Evolutionary conservation across 305 asterid species (phyloP).

Genomic region (Fraxinus latifolia): DNA sequence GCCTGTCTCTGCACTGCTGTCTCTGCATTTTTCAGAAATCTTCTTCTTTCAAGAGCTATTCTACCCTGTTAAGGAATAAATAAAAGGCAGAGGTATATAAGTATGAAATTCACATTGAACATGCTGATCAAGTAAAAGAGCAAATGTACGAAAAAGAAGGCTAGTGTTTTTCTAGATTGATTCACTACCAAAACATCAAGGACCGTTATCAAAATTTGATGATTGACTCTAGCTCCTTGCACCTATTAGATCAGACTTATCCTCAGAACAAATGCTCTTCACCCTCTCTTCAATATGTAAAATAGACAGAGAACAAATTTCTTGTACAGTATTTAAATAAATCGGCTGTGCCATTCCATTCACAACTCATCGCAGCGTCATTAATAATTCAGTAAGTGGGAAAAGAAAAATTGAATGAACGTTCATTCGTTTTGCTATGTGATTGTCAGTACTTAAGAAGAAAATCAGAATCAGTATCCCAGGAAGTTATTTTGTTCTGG

Average conservation of each 20-base stretch:
- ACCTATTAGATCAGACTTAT: not conserved
- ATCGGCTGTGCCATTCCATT: not conserved
- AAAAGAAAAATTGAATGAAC: not conserved
- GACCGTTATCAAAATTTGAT: not conserved
- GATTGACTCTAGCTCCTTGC: not conserved
- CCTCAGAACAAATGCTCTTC: not conserved
- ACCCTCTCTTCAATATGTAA: conserved; percentile 4
- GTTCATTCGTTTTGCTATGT: not conserved
- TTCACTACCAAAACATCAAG: conserved; percentile 12
- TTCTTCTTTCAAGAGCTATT: conserved; percentile 95
- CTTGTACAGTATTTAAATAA: not conserved
- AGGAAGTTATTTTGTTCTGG: not conserved
- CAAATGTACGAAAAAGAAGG: not conserved
- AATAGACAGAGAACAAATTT: conserved; percentile 5
- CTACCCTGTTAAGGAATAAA: conserved; percentile 62
- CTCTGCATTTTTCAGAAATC: conserved; percentile 89
- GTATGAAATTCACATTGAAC: conserved; percentile 3
- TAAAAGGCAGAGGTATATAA: not conserved
- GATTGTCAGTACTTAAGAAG: conserved; percentile 8
- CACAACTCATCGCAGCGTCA: not conserved
- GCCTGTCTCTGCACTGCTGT: conserved; percentile 96
- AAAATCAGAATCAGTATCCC: not conserved
- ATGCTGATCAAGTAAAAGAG: conserved; percentile 8
- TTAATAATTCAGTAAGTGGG: not conserved
- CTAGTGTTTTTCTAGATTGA: not conserved